These are phyloP conservation scores for Candida boleticola DNA, from an alignment of 805 yeast species.

Conservation along the genomic window DNA sequence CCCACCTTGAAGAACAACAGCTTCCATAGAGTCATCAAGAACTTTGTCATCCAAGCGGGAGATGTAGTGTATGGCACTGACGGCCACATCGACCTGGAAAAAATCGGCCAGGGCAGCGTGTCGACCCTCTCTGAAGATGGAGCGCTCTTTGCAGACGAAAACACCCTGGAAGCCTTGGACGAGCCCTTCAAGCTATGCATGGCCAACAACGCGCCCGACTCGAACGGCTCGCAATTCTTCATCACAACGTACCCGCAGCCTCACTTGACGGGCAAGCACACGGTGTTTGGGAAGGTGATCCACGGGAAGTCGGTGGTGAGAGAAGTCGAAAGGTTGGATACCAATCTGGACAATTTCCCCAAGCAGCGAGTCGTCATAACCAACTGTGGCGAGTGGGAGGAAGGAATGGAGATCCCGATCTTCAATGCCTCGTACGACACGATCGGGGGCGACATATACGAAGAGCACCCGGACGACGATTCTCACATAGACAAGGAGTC, in stretches of 20 bases:
- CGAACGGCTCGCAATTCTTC: conserved; percentile 69
- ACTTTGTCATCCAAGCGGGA: conserved; percentile 72
- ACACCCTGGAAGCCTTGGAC: conserved; percentile 42
- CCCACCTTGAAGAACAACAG: conserved; percentile 30
- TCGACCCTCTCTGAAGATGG: conserved; percentile 15
- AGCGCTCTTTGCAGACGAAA: conserved; percentile 55
- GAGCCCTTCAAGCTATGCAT: conserved; percentile 55
- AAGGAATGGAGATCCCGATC: conserved; percentile 52
- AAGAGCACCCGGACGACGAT: conserved; percentile 79
- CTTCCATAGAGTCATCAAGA: conserved; percentile 65
- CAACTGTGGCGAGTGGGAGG: conserved; percentile 65
- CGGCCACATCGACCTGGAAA: conserved; percentile 13
- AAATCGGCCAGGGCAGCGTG: conserved; percentile 36
- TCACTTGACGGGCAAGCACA: conserved; percentile 73
- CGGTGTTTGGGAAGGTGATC: conserved; percentile 71
- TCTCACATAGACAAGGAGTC: conserved; percentile 55
- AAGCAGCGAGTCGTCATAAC: conserved; percentile 45
- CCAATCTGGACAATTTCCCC: conserved; percentile 43
- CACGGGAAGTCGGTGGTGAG: conserved; percentile 70
- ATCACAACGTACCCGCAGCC: conserved; percentile 68
- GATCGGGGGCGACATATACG: conserved; percentile 69
- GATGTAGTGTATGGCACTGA: conserved; percentile 45
- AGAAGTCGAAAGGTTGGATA: conserved; percentile 52
- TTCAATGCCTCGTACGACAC: conserved; percentile 59
- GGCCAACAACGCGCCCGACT: conserved; percentile 49